phyloP scores from a whole-genome alignment of 208 protist genomes.

The Crithidia brevicula region DNA sequence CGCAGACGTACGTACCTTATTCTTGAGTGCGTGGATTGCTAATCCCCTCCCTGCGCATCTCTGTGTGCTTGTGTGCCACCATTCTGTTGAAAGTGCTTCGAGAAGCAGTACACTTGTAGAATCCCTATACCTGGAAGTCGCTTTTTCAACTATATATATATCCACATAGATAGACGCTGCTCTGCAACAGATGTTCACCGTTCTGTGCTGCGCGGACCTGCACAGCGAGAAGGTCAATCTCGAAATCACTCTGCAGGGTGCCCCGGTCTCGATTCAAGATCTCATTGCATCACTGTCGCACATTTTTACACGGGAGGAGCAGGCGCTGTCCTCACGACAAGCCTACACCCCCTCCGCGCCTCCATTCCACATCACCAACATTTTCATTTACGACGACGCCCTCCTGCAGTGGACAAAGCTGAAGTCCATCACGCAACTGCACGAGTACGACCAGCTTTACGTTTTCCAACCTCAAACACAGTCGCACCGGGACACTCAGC shows the following conservation, averaged over 20 bases:
- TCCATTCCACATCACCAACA: constrained; percentile 42
- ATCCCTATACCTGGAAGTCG: too few relatives aligned
- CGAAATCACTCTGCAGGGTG: constrained; percentile 56
- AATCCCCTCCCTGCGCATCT: too few relatives aligned
- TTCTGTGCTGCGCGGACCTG: constrained; percentile 81
- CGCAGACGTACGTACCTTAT: too few relatives aligned
- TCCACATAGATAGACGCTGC: too few relatives aligned
- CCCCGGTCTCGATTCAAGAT: constrained; percentile 44
- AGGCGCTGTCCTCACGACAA: neutral
- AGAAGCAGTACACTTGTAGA: too few relatives aligned
- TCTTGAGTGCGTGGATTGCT: too few relatives aligned
- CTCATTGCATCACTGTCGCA: constrained; percentile 37
- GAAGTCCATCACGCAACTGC: constrained; percentile 53
- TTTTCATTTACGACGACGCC: constrained; percentile 79
- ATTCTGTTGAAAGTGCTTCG: too few relatives aligned
- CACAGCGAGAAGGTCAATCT: constrained; percentile 83
- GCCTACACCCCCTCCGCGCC: neutral
- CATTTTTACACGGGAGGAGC: constrained; percentile 50
- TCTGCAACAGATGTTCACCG: constrained; percentile 53
- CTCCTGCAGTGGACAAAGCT: constrained; percentile 64
- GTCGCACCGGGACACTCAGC: constrained; percentile 66
- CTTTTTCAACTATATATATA: too few relatives aligned
- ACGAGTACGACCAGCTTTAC: constrained; percentile 89
- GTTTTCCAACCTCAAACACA: constrained; percentile 74
- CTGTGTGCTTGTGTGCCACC: too few relatives aligned